Percentiles rank a stretch among this genome's conserved stretches.
Evolutionary conservation across 2,329 filamentous ascomycete genomes (phyloP).

Genomic region (Trichoderma afroharzianum): DNA sequence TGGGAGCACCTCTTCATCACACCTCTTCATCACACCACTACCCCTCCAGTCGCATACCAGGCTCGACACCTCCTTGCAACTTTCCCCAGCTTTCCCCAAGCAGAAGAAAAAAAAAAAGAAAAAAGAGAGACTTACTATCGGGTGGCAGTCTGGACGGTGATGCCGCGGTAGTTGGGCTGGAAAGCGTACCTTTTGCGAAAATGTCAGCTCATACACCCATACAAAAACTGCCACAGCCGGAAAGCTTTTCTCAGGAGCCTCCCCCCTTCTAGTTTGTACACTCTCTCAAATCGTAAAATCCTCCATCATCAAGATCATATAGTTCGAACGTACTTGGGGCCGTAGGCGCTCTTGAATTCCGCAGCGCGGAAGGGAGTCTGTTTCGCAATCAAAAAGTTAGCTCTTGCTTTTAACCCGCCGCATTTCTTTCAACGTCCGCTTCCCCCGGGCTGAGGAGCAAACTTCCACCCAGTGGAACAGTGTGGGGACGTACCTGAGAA

Average conservation of each 20-base stretch:
- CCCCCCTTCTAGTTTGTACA: neutral
- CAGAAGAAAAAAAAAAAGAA: neutral
- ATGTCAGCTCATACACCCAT: neutral
- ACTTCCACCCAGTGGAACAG: neutral
- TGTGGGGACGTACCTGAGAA: constrained; percentile 34
- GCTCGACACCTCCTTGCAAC: neutral
- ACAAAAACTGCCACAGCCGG: neutral
- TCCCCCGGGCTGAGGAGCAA: neutral
- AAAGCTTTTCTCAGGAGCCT: constrained; percentile 26
- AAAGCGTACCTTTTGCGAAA: constrained; percentile 50
- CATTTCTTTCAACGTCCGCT: neutral
- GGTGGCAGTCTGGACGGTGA: constrained; percentile 39
- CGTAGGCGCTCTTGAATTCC: constrained; percentile 60
- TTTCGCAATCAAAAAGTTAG: constrained; percentile 29
- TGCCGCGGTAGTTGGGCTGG: constrained; percentile 53
- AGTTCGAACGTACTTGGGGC: constrained; percentile 55
- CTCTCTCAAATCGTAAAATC: neutral
- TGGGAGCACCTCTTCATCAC: neutral
- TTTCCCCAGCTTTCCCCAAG: neutral
- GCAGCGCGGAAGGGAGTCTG: constrained; percentile 47
- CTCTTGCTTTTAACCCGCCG: neutral
- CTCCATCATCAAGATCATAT: neutral
- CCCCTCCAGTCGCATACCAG: neutral
- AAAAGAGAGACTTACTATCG: constrained; percentile 46
- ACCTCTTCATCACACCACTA: neutral